Percentiles rank a stretch among this genome's conserved stretches.
These are phyloP conservation scores for Xylaria sp. DNA, from an alignment of 2,329 filamentous ascomycete genomes.

Conservation along the genomic window DNA sequence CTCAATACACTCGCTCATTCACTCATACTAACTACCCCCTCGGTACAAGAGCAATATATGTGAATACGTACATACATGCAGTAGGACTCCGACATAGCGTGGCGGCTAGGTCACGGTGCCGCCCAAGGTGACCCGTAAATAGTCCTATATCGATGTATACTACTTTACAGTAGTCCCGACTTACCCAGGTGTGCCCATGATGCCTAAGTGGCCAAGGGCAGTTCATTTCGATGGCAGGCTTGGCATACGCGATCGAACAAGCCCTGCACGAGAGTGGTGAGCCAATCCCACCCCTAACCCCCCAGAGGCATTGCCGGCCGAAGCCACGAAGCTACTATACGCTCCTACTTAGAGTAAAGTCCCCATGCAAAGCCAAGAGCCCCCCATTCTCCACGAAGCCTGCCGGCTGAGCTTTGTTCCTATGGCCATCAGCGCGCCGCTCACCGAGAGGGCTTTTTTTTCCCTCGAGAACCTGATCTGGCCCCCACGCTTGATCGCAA, in stretches of 20 bases:
- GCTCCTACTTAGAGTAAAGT: not conserved
- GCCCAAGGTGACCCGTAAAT: not conserved
- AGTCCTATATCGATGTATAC: conserved; percentile 16
- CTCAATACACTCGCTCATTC: not conserved
- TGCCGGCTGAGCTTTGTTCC: conserved; percentile 19
- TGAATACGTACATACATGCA: not conserved
- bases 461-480: conserved; percentile 24
- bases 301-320: conserved; percentile 29
- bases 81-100: conserved; percentile 12
- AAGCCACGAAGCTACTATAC: conserved; percentile 17
- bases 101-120: conserved; percentile 11
- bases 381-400: conserved; percentile 19
- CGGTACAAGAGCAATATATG: conserved; percentile 6
- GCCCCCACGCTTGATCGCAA: conserved; percentile 18
- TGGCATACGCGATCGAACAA: conserved; percentile 22
- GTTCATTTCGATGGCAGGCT: conserved; percentile 24
- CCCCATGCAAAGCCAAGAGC: conserved; percentile 13
- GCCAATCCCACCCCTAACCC: conserved; percentile 14
- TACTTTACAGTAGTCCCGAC: conserved; percentile 9
- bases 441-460: conserved; percentile 27
- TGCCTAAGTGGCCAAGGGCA: conserved; percentile 8
- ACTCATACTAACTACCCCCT: conserved; percentile 4
- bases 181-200: conserved; percentile 6
- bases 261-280: not conserved
- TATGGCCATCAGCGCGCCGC: conserved; percentile 28